A percentile compares a stretch with the other conserved stretches of the same genome.
phyloP scores from a whole-genome alignment of 495 filamentous ascomycete species.

The Arthonia radiata region DNA sequence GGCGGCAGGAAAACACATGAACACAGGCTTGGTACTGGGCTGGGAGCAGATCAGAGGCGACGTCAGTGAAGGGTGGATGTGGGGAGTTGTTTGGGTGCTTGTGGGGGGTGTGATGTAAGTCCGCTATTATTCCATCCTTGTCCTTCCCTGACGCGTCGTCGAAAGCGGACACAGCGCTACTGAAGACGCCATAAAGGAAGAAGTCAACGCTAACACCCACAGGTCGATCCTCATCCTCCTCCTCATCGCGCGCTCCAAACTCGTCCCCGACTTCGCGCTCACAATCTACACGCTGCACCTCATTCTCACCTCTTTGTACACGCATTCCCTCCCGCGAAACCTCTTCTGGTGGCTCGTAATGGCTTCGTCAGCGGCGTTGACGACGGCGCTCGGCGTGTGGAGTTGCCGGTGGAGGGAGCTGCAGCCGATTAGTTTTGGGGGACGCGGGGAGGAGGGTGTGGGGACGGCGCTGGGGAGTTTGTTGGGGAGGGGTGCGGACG shows the following conservation, averaged over 20 bases:
- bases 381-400: conserved; percentile 61
- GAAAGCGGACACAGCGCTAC: too few species aligned
- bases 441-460: conserved; percentile 15
- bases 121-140: conserved; percentile 1
- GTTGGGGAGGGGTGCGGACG: conserved; percentile 10
- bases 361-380: conserved; percentile 36
- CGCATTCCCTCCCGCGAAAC: conserved; percentile 44
- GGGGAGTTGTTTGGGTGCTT: conserved; percentile 69
- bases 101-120: conserved; percentile 53
- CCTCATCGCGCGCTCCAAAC: conserved; percentile 64
- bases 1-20: conserved; percentile 52
- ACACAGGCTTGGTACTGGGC: conserved; percentile 43
- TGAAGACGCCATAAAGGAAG: too few species aligned
- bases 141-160: neutral
- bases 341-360: conserved; percentile 78
- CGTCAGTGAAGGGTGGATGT: conserved; percentile 76
- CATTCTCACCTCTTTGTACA: conserved; percentile 50
- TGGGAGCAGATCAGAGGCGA: conserved; percentile 73
- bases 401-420: conserved; percentile 76
- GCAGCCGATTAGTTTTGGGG: conserved; percentile 69
- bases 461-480: conserved; percentile 4
- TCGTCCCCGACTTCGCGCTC: conserved; percentile 79
- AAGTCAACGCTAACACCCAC: conserved; percentile 8
- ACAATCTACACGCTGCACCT: conserved; percentile 75
- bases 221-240: conserved; percentile 57